Evolutionary conservation across 2,329 filamentous ascomycete species (phyloP).

Genomic region (Fusarium oxysporum): DNA sequence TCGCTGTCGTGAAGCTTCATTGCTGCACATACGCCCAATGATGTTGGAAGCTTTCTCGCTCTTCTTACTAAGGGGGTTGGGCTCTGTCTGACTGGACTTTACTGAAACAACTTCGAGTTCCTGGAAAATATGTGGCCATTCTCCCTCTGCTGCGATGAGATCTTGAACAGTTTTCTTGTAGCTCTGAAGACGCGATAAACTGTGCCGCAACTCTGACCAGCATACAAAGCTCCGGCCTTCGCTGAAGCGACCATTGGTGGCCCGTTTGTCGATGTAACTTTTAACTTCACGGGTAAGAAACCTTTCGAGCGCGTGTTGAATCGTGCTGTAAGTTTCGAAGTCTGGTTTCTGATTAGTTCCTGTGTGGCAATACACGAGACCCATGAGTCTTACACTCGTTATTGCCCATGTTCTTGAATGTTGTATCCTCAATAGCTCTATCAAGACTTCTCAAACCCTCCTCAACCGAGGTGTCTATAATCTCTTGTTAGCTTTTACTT

Average conservation of each 20-base stretch:
- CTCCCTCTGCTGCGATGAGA: conserved; percentile 32
- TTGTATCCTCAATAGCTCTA: background rate
- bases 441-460: background rate
- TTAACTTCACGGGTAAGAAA: background rate
- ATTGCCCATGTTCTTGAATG: background rate
- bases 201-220: conserved; percentile 49
- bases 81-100: conserved; percentile 36
- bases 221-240: conserved; percentile 32
- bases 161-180: conserved; percentile 34
- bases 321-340: background rate
- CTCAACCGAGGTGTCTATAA: background rate
- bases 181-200: conserved; percentile 40
- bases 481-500: background rate
- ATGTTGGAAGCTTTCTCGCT: conserved; percentile 35
- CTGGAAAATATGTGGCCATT: conserved; percentile 49
- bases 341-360: background rate
- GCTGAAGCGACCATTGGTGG: conserved; percentile 18
- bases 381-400: background rate
- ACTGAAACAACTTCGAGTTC: conserved; percentile 45
- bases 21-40: conserved; percentile 37
- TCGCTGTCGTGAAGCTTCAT: background rate
- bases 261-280: conserved; percentile 19
- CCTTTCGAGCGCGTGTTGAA: conserved; percentile 2
- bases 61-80: conserved; percentile 35
- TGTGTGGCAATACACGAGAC: fast-evolving